These are phyloP conservation scores for Entamoeba moshkovskii DNA, from an alignment of 208 protist species.

Conservation along the genomic window DNA sequence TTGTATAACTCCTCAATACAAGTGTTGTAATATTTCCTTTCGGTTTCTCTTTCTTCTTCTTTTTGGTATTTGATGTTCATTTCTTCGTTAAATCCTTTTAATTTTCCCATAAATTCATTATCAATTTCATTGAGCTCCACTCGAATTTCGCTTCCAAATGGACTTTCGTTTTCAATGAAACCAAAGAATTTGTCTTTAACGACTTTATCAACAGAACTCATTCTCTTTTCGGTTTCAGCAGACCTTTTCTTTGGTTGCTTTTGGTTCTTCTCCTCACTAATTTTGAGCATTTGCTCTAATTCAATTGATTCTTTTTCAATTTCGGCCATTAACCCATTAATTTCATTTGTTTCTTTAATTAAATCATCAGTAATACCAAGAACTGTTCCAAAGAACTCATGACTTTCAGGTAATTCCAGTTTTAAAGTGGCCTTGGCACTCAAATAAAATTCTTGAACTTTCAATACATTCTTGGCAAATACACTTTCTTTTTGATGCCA, in stretches of 20 bases:
- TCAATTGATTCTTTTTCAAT: no score
- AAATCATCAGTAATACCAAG: neutral
- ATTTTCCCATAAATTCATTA: neutral
- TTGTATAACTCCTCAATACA: neutral
- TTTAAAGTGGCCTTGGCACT: neutral
- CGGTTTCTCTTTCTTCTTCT: neutral
- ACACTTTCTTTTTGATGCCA: neutral
- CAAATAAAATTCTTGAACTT: neutral
- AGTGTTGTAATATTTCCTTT: neutral
- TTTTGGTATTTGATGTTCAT: neutral
- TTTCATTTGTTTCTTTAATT: neutral
- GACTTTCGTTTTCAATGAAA: neutral
- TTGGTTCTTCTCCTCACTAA: no score
- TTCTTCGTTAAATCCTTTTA: neutral
- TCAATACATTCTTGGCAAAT: neutral
- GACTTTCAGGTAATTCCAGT: neutral
- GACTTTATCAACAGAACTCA: neutral
- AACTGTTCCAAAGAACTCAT: neutral
- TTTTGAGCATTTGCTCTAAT: no score
- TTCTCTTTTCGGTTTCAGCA: neutral
- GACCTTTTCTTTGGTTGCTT: no score
- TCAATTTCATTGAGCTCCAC: neutral
- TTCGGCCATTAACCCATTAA: neutral
- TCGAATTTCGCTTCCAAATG: neutral
- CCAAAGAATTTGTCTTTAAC: neutral